Evolutionary conservation across 2,329 filamentous ascomycete species (phyloP), one percentile per base, ranked within the genome.

Genomic region (Cercospora brassicicola): DNA sequence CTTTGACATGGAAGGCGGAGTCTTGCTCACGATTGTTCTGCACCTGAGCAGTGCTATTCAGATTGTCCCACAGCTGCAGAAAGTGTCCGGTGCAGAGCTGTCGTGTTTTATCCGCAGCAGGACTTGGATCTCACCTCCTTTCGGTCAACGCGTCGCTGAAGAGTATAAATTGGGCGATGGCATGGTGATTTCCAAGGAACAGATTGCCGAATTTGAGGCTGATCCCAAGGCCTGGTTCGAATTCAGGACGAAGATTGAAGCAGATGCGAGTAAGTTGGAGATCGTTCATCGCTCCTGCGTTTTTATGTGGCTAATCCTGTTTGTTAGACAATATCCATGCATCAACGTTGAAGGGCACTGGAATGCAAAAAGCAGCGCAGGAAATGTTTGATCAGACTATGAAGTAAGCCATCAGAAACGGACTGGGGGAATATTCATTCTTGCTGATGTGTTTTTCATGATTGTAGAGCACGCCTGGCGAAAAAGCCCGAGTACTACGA

Each of bases 71-170:
- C 76, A 76, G 2, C 76, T 83, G 2, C 82, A 80, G 72, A 75
- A 72, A 31, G 74, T 72, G 2, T 23, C 64, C 53, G 77, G 71
- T 3, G 69, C 71, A 9, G 84, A 81, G 1, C 78, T 91, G 0
- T 86, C 89, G 69, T 87, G 90, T 77, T 91, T 90, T 71, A 87
- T 85, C 0, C 82, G 89, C 9, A 88, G 85, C 70, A 84, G 82
- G 28, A 91, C 89, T 0, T 92, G 89, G 89, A 87, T 91, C 78
- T 86, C 1, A 83, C 84, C 57, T 81, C 88, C 0, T 85, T 88
- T 65, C 80, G 83, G 68, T 4, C 76, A 78, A 36, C 66, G 64
- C 2, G 71, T 73, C 20, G 71, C 73, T 59, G 73, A 78, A 56
- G 73, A 75, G 51, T 74, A 81, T 23, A 77, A 77, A 2, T 77